Base-by-base conservation (phyloP, 208 protist species). In the Crithidia bombi region DNA sequence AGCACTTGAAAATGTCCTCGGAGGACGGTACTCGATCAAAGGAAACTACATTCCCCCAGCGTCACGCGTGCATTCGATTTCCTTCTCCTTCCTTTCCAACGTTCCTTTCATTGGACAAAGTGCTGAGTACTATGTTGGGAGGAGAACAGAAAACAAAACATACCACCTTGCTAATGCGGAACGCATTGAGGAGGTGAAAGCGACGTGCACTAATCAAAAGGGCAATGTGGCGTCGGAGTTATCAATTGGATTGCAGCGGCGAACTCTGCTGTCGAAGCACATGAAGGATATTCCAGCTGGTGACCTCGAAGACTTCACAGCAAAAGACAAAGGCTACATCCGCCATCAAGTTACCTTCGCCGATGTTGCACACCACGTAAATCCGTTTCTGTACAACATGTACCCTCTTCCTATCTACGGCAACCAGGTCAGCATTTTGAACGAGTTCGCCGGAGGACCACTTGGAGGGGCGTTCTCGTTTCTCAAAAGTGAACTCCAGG, bases 341-440 rank as follows among this genome's bases (percentile, higher is more conserved):
- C 83, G 69, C 19, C 84, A 93, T 62, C 76, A 87, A 25, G 50
- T 93, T 10, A 74, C 59, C 0, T 2, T 87, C 0, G 82, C 87
- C 23, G 80, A 73, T 38, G 73, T 79, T 1, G 76, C 74, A 14
- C 89, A 96, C 66, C 91, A 96, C 70, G 79, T 79, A 4, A 78
- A 94, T 62, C 86, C 84, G 15, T 81, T 77, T 55, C 73, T 96
- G 55, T 92, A 82, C 79, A 87, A 89, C 54, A 91, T 92, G 79
- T 96, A 96, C 44, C 88, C 88, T 7, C 78, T 96, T 26, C 91
- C 91, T 4, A 91, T 96, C 81, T 66, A 68, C 38, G 91, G 91
- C 2, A 59, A 33, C 28, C 66, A 87, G 17, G 9, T 90, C 3
- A 79, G 65, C 49, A 4, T 85, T 12, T 82, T 64, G 25, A 93